phyloP scores from a whole-genome alignment of 2,329 filamentous ascomycete genomes.

The Monilinia vaccinii-corymbosi region DNA sequence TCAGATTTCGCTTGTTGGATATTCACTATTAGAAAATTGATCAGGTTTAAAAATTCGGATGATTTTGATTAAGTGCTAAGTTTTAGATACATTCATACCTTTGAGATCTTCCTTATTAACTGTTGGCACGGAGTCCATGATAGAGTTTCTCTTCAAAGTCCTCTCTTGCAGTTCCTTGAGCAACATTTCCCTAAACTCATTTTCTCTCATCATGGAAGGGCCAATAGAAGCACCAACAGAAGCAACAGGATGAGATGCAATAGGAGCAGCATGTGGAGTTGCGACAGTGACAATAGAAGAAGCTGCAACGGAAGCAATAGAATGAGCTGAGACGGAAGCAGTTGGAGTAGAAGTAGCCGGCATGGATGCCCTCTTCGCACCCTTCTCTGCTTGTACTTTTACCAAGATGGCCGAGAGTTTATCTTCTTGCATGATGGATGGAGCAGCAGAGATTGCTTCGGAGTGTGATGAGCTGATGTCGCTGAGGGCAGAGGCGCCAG shows the following conservation, averaged over 20 bases:
- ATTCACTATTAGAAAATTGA: not conserved
- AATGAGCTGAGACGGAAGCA: not conserved
- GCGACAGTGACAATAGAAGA: not conserved
- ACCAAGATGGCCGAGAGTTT: not conserved
- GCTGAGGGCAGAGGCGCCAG: not conserved
- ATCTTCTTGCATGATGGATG: not conserved
- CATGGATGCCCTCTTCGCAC: not conserved
- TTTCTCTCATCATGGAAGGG: not conserved
- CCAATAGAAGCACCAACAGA: not conserved
- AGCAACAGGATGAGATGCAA: not conserved
- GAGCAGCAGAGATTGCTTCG: not conserved
- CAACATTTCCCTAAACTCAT: constrained; percentile 5
- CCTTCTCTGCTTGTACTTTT: not conserved
- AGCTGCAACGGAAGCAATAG: not conserved
- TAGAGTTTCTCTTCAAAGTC: not conserved
- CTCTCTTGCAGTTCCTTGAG: not conserved
- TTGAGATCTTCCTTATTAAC: not conserved
- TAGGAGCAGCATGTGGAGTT: not conserved
- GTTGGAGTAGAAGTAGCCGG: too few relatives aligned
- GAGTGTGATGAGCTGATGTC: not conserved
- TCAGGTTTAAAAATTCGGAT: not conserved
- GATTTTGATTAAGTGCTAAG: not conserved
- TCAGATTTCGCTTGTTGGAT: not conserved
- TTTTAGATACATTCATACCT: not conserved
- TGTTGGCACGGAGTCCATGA: too few relatives aligned